phyloP scores from a whole-genome alignment of 495 filamentous ascomycete genomes.

The Beverwykella pulmonaria region DNA sequence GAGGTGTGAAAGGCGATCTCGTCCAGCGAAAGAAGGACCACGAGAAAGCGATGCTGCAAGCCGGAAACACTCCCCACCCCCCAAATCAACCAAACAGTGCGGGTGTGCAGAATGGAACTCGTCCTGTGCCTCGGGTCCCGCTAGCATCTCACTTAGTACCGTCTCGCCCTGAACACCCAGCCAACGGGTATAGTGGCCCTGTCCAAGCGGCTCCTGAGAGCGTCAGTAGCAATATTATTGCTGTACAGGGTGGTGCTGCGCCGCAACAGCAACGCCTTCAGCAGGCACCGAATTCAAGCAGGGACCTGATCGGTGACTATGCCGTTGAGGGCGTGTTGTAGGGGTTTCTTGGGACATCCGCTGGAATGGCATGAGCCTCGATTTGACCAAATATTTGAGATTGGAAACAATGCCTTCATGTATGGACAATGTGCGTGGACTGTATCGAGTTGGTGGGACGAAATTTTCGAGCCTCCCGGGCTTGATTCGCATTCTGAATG shows the following conservation, averaged over 20 bases:
- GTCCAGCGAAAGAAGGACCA: slow-evolving; percentile 50
- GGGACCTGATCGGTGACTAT: neutral
- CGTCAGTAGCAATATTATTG: neutral
- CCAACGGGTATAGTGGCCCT: too few species aligned
- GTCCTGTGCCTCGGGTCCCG: neutral
- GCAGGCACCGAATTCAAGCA: neutral
- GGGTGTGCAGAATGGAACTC: neutral
- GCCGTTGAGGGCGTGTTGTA: slow-evolving; percentile 8
- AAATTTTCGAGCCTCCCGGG: too few species aligned
- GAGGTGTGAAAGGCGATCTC: slow-evolving; percentile 57
- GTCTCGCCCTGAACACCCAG: neutral
- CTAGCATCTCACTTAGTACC: neutral
- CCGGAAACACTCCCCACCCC: neutral
- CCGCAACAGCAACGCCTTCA: neutral
- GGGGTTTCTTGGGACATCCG: slow-evolving; percentile 8
- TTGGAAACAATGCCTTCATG: too few species aligned
- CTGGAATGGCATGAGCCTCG: neutral
- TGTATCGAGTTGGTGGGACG: too few species aligned
- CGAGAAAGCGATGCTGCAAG: slow-evolving; percentile 23
- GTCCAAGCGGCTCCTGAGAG: neutral
- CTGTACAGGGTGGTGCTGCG: neutral
- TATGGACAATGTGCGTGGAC: too few species aligned
- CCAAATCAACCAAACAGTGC: neutral
- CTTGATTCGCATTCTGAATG: neutral
- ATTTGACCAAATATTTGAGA: too few species aligned